These are phyloP conservation scores for Andalucia godoyi DNA, from an alignment of 78 protist genomes.

Conservation along the genomic window DNA sequence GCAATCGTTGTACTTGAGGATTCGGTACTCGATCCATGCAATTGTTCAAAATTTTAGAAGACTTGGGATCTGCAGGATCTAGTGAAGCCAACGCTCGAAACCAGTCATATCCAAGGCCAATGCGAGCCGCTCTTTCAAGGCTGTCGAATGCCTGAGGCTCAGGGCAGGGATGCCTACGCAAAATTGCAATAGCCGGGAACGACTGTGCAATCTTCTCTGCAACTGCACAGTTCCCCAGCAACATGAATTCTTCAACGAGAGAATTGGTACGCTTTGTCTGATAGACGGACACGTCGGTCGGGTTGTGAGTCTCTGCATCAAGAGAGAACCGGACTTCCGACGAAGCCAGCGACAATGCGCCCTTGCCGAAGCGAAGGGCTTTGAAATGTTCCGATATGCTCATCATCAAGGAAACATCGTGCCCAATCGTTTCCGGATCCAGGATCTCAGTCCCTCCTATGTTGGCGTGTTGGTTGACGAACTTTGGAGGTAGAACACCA, in stretches of 20 bases:
- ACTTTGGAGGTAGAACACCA: no score
- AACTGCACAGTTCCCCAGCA: constrained; percentile 83
- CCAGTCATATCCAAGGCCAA: not conserved
- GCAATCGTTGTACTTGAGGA: constrained; percentile 55
- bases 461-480: no score
- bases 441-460: no score
- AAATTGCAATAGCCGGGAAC: constrained; percentile 46
- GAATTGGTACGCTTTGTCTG: constrained; percentile 28
- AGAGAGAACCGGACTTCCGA: constrained; percentile 71
- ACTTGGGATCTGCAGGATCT: not conserved
- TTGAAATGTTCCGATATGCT: no score
- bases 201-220: constrained; percentile 48
- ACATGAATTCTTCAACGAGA: constrained; percentile 89
- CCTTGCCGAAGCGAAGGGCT: constrained; percentile 48
- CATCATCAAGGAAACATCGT: no score
- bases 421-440: no score
- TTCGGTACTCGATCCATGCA: constrained; percentile 40
- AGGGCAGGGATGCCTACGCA: constrained; percentile 74
- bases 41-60: constrained; percentile 31
- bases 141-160: constrained; percentile 8
- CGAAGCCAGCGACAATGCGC: constrained; percentile 71
- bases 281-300: constrained; percentile 12
- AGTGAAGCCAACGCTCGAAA: no score
- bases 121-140: not conserved
- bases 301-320: constrained; percentile 37